A percentile compares a stretch with the other conserved stretches of the same genome.
phyloP scores from a whole-genome alignment of 2,329 filamentous ascomycete species.

The Neoarthrinium moseri region DNA sequence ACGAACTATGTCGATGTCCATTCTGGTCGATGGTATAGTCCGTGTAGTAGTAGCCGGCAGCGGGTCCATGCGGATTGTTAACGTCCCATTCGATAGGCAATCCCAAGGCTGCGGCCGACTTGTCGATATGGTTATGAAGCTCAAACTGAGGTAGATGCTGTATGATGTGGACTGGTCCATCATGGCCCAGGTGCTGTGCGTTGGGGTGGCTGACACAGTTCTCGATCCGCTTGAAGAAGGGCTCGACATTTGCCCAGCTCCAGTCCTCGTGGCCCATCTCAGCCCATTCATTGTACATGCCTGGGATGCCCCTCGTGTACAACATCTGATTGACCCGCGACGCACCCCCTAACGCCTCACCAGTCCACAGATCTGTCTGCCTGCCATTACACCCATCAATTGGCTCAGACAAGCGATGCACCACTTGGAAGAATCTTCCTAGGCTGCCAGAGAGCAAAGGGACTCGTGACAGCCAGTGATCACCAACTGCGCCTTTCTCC shows the following conservation, averaged over 20 bases:
- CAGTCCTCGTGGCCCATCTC: conserved; percentile 11
- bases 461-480: conserved; percentile 13
- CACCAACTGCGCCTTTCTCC: conserved; percentile 9
- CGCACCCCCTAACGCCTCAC: conserved; percentile 23
- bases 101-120: conserved; percentile 10
- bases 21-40: conserved; percentile 11
- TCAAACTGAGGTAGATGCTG: conserved; percentile 10
- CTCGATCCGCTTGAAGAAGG: conserved; percentile 12
- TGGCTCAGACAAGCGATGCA: conserved; percentile 5
- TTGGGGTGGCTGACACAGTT: conserved; percentile 2
- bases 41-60: conserved; percentile 11
- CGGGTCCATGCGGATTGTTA: conserved; percentile 9
- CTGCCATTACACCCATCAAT: conserved; percentile 1
- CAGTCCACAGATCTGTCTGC: conserved; percentile 12
- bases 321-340: conserved; percentile 28
- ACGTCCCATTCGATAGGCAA: conserved; percentile 9
- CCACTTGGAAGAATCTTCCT: conserved; percentile 3
- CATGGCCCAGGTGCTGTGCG: conserved; percentile 7
- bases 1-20: conserved; percentile 11
- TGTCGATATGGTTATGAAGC: conserved; percentile 10
- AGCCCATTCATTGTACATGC: conserved; percentile 26
- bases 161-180: conserved; percentile 9
- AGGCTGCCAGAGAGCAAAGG: conserved; percentile 11
- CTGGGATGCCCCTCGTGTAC: conserved; percentile 22
- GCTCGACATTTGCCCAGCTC: conserved; percentile 15